Evolutionary conservation across 2,329 filamentous ascomycete genomes (phyloP).

Genomic region (Phaeosphaeria sp.): DNA sequence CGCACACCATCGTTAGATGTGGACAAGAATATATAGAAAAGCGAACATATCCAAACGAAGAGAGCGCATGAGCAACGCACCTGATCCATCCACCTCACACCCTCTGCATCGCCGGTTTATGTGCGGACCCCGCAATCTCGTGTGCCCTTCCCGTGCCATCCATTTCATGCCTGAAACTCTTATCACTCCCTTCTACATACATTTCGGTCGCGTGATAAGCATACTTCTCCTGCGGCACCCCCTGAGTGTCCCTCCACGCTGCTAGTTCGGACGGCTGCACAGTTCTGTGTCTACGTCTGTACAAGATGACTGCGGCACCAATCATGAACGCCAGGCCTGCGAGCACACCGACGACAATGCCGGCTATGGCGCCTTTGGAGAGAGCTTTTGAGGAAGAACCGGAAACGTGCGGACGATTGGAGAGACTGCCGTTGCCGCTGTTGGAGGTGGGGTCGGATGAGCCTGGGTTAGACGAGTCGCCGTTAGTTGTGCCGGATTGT

Average conservation of each 20-base stretch:
- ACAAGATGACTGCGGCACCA: slow-evolving; percentile 3
- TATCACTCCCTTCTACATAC: neutral
- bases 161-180: neutral
- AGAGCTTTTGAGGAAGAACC: neutral
- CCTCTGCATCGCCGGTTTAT: neutral
- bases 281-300: neutral
- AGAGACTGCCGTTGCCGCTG: neutral
- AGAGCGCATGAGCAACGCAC: neutral
- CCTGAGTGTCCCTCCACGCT: neutral
- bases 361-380: slow-evolving; percentile 6
- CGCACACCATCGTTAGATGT: neutral
- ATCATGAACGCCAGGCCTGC: neutral
- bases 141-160: neutral
- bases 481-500: neutral
- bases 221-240: slow-evolving; percentile 3
- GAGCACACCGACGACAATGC: slow-evolving; percentile 7
- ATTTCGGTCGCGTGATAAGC: neutral
- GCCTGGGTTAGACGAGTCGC: neutral
- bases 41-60: neutral
- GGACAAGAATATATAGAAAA: neutral
- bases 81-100: neutral
- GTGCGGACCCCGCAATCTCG: neutral
- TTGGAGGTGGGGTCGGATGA: neutral
- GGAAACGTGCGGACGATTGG: neutral
- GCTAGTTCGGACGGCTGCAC: neutral